phyloP scores from a whole-genome alignment of 345 rosid genomes.

The Eucalyptus pauciflora region DNA sequence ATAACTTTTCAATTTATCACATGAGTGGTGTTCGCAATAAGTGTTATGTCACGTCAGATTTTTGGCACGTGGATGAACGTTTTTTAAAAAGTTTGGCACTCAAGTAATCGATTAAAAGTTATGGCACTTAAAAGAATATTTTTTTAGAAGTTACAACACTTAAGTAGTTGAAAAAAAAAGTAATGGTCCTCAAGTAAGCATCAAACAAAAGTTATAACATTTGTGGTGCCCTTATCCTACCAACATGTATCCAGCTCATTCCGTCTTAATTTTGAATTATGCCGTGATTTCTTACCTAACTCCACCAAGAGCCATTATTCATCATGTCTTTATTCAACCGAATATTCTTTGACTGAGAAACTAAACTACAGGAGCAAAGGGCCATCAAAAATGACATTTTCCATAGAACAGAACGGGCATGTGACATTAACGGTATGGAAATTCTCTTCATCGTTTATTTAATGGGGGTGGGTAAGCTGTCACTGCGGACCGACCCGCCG shows the following conservation, averaged over 20 bases:
- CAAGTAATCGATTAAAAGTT: too few species aligned
- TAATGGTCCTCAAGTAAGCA: too few species aligned
- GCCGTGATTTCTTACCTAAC: background rate
- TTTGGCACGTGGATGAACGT: rapidly evolving
- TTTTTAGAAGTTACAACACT: too few species aligned
- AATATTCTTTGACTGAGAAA: background rate
- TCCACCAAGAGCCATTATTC: background rate
- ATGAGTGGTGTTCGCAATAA: rapidly evolving
- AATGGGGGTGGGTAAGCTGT: background rate
- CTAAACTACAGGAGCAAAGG: background rate
- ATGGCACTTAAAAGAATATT: rapidly evolving
- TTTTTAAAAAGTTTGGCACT: rapidly evolving
- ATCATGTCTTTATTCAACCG: background rate
- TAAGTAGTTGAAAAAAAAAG: too few species aligned
- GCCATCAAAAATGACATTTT: background rate
- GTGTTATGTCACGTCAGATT: background rate
- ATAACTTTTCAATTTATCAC: too few species aligned
- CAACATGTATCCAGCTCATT: background rate
- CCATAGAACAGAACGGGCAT: background rate
- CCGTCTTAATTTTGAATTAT: rapidly evolving
- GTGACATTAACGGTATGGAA: background rate
- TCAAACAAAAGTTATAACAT: rapidly evolving
- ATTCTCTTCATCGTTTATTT: rapidly evolving
- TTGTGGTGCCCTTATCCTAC: background rate
- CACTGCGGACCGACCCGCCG: background rate